Evolutionary conservation across 257 asterid genomes (phyloP).

Genomic region (Anisodus tanguticus): DNA sequence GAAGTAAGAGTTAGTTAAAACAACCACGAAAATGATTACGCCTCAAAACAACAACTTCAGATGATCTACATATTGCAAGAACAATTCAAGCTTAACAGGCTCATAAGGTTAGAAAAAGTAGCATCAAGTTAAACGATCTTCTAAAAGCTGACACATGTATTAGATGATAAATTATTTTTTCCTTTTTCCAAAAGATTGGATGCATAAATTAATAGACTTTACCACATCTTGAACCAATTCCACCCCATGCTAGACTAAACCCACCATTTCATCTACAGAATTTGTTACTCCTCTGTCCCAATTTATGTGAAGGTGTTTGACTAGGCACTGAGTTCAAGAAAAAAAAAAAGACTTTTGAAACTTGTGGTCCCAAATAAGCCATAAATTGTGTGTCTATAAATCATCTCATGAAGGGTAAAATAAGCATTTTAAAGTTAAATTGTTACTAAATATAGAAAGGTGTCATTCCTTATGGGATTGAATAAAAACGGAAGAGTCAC

Average conservation of each 20-base stretch:
- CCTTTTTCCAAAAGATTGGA: background rate
- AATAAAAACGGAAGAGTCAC: too few species aligned
- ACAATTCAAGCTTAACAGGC: background rate
- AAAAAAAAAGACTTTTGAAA: too few species aligned
- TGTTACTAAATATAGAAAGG: too few species aligned
- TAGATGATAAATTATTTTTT: background rate
- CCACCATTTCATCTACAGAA: background rate
- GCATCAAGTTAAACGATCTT: background rate
- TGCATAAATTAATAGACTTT: background rate
- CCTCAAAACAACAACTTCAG: background rate
- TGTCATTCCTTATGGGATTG: too few species aligned
- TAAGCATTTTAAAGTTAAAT: too few species aligned
- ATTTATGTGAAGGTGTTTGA: too few species aligned
- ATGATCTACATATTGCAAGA: background rate
- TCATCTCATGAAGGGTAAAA: too few species aligned
- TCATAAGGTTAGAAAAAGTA: background rate
- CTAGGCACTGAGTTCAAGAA: too few species aligned
- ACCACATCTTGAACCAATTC: background rate
- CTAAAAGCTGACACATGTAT: background rate
- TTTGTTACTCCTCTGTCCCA: background rate
- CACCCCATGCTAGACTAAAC: background rate
- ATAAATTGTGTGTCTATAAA: too few species aligned
- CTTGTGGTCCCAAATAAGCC: too few species aligned
- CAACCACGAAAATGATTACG: background rate
- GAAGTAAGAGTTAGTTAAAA: constrained; percentile 20